A percentile compares a stretch with the other conserved stretches of the same genome.
These are phyloP conservation scores for Cercospora citrullina DNA, from an alignment of 2,329 filamentous ascomycete genomes.

Conservation along the genomic window DNA sequence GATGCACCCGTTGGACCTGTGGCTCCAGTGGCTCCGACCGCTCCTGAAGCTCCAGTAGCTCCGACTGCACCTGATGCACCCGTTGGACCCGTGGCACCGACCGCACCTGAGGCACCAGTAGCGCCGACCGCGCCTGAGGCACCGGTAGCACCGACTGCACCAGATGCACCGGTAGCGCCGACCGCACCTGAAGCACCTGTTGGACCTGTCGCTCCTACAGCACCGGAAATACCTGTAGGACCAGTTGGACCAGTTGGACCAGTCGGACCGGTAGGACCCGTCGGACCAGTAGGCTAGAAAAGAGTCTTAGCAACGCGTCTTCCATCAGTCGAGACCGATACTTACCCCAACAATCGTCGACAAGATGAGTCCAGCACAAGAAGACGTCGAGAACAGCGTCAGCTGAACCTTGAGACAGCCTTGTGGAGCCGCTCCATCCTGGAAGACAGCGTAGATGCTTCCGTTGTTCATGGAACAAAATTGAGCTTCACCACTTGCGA, in stretches of 20 bases:
- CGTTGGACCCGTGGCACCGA: background rate
- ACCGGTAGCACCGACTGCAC: background rate
- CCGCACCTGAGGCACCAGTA: background rate
- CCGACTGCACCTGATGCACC: background rate
- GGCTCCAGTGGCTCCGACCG: background rate
- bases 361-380: constrained; percentile 28
- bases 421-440: constrained; percentile 28
- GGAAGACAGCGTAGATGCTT: constrained; percentile 35
- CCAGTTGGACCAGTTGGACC: constrained; percentile 4
- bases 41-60: background rate
- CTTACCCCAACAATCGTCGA: constrained; percentile 28
- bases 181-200: background rate
- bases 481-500: constrained; percentile 33
- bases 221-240: constrained; percentile 5
- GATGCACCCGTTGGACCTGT: background rate
- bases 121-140: background rate
- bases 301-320: background rate
- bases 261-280: constrained; percentile 16
- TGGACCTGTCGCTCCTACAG: background rate
- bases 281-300: background rate
- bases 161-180: background rate
- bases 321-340: background rate
- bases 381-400: constrained; percentile 31
- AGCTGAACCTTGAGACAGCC: constrained; percentile 33
- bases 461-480: constrained; percentile 36